Conservation (phyloP, 106 monocot genomes). For the Gastrodia elata region DNA sequence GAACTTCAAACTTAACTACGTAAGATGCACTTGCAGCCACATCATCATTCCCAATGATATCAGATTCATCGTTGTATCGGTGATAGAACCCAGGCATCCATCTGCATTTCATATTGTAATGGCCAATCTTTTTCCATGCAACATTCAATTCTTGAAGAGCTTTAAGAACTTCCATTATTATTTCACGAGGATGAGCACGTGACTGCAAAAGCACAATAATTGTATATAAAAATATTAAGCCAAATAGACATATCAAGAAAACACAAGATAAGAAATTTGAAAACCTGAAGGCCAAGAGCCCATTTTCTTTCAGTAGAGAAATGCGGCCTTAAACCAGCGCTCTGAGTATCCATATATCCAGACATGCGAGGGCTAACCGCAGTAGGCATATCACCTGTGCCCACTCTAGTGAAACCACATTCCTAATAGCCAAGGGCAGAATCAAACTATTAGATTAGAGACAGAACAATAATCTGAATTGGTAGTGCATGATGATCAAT, state of each 20-base stretch:
- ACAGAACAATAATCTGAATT: neutral
- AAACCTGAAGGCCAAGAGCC: constrained; percentile 89
- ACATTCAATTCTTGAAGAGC: constrained; percentile 82
- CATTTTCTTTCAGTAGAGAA: constrained; percentile 68
- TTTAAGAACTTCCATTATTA: constrained; percentile 85
- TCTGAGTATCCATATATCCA: constrained; percentile 52
- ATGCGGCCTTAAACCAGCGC: constrained; percentile 26
- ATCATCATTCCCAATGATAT: constrained; percentile 49
- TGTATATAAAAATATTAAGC: neutral
- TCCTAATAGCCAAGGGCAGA: constrained; percentile 26
- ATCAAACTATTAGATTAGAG: neutral
- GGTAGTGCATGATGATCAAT: neutral
- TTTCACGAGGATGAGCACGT: constrained; percentile 73
- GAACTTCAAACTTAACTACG: constrained; percentile 92
- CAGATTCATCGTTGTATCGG: constrained; percentile 49
- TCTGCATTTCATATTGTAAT: constrained; percentile 89
- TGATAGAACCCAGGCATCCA: constrained; percentile 39
- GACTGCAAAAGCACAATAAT: constrained; percentile 32
- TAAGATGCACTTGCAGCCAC: constrained; percentile 18
- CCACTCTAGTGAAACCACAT: constrained; percentile 21
- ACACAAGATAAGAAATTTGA: neutral
- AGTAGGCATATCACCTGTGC: constrained; percentile 24
- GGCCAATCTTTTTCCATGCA: constrained; percentile 82
- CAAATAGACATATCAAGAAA: constrained; percentile 3
- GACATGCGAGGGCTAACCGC: constrained; percentile 21